Evolutionary conservation across 2,329 filamentous ascomycete species (phyloP).

Genomic region (Colletotrichum sp.): DNA sequence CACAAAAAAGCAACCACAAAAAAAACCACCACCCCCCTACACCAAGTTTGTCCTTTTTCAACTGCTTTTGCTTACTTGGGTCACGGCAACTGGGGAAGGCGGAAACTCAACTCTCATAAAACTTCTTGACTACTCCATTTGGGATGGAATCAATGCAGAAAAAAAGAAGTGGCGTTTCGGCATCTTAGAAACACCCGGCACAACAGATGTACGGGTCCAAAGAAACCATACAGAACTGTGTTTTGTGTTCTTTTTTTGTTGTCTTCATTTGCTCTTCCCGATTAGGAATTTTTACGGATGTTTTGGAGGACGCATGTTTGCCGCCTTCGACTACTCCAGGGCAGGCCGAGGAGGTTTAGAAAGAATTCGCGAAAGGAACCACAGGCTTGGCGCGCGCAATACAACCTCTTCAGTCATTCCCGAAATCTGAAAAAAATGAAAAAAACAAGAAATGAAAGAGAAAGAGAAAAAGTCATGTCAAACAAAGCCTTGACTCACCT

Average conservation of each 20-base stretch:
- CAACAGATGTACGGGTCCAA: background rate
- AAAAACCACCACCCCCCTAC: slow-evolving; percentile 1
- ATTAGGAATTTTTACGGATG: slow-evolving; percentile 5
- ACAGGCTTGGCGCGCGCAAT: background rate
- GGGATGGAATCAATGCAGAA: background rate
- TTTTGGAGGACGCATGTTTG: slow-evolving; percentile 11
- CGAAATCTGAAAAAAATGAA: background rate
- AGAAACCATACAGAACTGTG: slow-evolving; percentile 16
- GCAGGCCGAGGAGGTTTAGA: slow-evolving; percentile 10
- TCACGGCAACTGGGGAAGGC: background rate
- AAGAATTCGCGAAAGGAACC: background rate
- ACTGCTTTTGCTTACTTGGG: slow-evolving; percentile 13
- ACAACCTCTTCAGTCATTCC: background rate
- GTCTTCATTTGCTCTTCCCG: background rate
- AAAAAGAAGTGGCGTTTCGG: slow-evolving; percentile 16
- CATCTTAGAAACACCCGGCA: slow-evolving; percentile 11
- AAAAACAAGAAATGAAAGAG: background rate
- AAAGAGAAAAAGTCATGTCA: slow-evolving; percentile 1
- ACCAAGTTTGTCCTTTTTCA: slow-evolving; percentile 12
- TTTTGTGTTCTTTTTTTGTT: background rate
- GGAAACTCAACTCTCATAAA: slow-evolving; percentile 8
- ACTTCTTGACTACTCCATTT: background rate
- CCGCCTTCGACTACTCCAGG: slow-evolving; percentile 15
- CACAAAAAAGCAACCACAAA: background rate
- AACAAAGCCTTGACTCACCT: slow-evolving; percentile 25